phyloP scores from a whole-genome alignment of 164 flowering plant species.

The Macadamia integrifolia region DNA sequence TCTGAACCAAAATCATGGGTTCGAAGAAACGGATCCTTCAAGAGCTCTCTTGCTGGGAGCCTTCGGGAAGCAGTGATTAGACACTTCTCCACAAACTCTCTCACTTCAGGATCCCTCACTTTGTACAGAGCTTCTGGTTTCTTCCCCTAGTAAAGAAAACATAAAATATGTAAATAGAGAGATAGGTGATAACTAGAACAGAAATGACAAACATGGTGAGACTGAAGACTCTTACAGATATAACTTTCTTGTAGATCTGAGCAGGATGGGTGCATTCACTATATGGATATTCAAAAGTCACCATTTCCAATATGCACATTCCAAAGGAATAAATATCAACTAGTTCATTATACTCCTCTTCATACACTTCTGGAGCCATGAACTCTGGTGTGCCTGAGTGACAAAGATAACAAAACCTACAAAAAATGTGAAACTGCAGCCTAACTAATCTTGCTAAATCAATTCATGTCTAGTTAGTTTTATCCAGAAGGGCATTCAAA shows the following conservation, averaged over 20 bases:
- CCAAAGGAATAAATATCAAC: conserved; percentile 98
- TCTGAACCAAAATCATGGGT: conserved; percentile 49
- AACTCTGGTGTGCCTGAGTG: conserved; percentile 92
- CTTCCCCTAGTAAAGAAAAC: conserved; percentile 50
- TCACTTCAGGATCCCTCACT: conserved; percentile 78
- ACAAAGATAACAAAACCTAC: not conserved
- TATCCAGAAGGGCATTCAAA: no score
- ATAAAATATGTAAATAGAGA: not conserved
- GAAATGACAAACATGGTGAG: not conserved
- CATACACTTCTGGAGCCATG: conserved; percentile 98
- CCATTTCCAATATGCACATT: conserved; percentile 96
- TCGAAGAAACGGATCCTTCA: conserved; percentile 85
- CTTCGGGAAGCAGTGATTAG: conserved; percentile 66
- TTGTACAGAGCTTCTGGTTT: conserved; percentile 79
- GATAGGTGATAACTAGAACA: not conserved
- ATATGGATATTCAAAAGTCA: conserved; percentile 96
- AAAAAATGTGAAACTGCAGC: not conserved
- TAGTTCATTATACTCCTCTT: conserved; percentile 91
- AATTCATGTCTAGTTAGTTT: not conserved
- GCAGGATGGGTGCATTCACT: conserved; percentile 95
- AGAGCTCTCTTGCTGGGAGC: conserved; percentile 77
- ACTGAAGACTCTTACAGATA: conserved; percentile 52
- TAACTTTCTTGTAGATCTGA: conserved; percentile 95
- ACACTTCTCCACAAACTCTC: conserved; percentile 86
- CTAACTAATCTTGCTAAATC: not conserved